Evolutionary conservation across 225 moss, liverwort and hornwort species (phyloP).

Genomic region (Bryum argenteum): DNA sequence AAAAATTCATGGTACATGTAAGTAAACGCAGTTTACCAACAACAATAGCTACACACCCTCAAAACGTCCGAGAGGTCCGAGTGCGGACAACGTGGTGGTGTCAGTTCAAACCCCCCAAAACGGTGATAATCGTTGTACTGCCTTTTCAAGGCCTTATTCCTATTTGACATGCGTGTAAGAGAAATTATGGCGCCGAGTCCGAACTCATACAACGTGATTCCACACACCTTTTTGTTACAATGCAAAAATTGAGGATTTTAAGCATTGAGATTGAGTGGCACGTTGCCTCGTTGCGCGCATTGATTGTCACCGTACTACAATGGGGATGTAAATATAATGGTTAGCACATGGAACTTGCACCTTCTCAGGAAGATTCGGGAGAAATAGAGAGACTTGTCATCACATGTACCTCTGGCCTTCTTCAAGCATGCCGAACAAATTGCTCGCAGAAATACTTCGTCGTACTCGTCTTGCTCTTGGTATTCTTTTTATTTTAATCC

Average conservation of each 20-base stretch:
- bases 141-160: no score
- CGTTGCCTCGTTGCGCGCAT: not conserved
- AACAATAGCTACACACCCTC: no score
- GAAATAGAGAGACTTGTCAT: not conserved
- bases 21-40: no score
- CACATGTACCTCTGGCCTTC: not conserved
- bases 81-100: no score
- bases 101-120: no score
- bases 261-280: not conserved
- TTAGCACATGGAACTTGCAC: not conserved
- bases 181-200: not conserved
- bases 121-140: no score
- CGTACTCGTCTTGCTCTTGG: no score
- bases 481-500: no score
- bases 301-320: not conserved
- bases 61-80: no score
- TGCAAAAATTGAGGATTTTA: not conserved
- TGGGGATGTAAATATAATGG: not conserved
- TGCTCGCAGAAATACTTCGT: no score
- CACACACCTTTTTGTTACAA: not conserved
- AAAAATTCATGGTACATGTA: no score
- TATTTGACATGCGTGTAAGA: no score
- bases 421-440: not conserved
- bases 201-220: not conserved
- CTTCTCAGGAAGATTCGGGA: not conserved